Evolutionary conservation across 176 grass and related monocot species (phyloP).

Genomic region (Hordeum marinum): DNA sequence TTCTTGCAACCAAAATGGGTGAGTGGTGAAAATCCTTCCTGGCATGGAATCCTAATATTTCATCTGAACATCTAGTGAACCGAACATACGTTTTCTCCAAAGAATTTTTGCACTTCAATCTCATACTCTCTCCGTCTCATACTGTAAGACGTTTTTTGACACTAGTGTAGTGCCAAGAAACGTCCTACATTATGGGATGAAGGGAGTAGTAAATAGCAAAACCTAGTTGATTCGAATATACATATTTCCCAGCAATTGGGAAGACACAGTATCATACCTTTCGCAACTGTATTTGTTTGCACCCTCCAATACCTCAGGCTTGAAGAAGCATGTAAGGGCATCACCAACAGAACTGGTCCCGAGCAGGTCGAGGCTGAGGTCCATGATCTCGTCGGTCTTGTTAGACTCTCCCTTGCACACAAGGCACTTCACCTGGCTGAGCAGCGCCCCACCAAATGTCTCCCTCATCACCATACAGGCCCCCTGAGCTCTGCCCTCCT

Average conservation of each 20-base stretch:
- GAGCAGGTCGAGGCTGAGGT: slow-evolving; percentile 80
- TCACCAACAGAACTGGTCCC: slow-evolving; percentile 75
- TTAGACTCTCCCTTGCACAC: slow-evolving; percentile 91
- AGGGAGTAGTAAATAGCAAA: not conserved
- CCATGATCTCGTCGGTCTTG: slow-evolving; percentile 98
- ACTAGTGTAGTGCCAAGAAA: too few relatives aligned
- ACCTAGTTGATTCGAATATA: not conserved
- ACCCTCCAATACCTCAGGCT: slow-evolving; percentile 85
- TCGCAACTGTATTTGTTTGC: slow-evolving; percentile 90
- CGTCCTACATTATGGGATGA: too few relatives aligned
- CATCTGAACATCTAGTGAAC: not conserved
- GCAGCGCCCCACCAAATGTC: slow-evolving; percentile 76
- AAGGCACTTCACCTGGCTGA: slow-evolving; percentile 96
- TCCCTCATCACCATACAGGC: slow-evolving; percentile 64
- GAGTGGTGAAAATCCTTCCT: not conserved
- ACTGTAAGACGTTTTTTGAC: too few relatives aligned
- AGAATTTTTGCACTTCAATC: not conserved
- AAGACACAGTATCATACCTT: slow-evolving; percentile 35
- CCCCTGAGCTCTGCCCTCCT: slow-evolving; percentile 19
- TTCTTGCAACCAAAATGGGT: not conserved
- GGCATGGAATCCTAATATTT: not conserved
- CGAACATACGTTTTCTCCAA: not conserved
- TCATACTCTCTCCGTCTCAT: not conserved
- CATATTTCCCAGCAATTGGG: not conserved
- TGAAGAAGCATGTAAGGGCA: slow-evolving; percentile 74